Percentiles rank a stretch among this genome's conserved stretches.
Evolutionary conservation across 352 stramenopile genomes (phyloP).

Genomic region (Phytophthora kernoviae): DNA sequence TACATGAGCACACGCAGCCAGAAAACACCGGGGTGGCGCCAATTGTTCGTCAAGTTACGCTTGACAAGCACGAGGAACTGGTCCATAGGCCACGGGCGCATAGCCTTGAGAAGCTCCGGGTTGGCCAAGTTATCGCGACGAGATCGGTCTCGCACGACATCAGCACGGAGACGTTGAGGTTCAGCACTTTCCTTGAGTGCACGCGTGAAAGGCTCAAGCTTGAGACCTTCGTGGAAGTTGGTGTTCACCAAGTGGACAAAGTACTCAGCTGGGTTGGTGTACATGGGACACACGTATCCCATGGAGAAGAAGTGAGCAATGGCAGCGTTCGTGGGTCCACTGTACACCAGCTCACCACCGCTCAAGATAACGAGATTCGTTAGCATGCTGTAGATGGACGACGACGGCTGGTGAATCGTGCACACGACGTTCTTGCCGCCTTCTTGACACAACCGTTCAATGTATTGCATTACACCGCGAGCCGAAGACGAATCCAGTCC

Average conservation of each 20-base stretch:
- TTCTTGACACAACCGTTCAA: conserved; percentile 59
- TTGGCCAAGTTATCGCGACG: conserved; percentile 40
- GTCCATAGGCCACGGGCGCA: conserved; percentile 49
- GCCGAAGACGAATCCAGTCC: conserved; percentile 92
- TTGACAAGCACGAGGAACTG: conserved; percentile 70
- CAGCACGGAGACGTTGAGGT: conserved; percentile 37
- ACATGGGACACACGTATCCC: conserved; percentile 69
- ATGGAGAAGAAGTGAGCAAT: conserved; percentile 64
- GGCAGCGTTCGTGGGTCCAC: conserved; percentile 71
- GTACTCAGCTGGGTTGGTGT: conserved; percentile 80
- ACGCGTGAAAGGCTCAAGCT: conserved; percentile 44
- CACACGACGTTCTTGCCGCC: conserved; percentile 77
- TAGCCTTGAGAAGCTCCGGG: conserved; percentile 47
- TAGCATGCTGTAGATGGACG: conserved; percentile 74
- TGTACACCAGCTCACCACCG: conserved; percentile 89
- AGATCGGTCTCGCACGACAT: conserved; percentile 46
- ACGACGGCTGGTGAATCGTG: conserved; percentile 90
- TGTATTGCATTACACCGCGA: conserved; percentile 87
- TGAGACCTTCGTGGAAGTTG: conserved; percentile 59
- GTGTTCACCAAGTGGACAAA: conserved; percentile 75
- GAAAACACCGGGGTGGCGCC: conserved; percentile 75
- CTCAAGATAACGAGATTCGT: conserved; percentile 72
- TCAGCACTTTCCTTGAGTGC: conserved; percentile 47
- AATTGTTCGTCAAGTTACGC: conserved; percentile 72
- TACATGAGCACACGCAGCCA: conserved; percentile 89